A percentile compares a stretch with the other conserved stretches of the same genome.
These are phyloP conservation scores for Bauhinia variegata DNA, from an alignment of 306 rosid species.

Conservation along the genomic window DNA sequence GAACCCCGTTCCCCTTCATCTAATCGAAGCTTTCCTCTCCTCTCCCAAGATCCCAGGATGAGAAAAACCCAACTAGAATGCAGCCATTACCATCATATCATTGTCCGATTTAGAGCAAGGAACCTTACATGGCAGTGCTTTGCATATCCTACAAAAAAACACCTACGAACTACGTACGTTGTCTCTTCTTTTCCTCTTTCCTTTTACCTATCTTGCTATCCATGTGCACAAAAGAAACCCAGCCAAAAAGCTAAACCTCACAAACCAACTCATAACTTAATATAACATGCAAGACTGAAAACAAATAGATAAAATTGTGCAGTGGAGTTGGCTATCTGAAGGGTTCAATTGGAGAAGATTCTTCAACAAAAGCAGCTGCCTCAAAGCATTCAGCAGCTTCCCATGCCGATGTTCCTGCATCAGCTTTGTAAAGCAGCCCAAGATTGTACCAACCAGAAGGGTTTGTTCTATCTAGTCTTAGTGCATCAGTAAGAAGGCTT, in stretches of 20 bases:
- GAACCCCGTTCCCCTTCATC: too few species aligned
- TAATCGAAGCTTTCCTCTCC: too few species aligned
- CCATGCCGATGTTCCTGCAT: conserved; percentile 49
- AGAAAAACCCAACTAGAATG: too few species aligned
- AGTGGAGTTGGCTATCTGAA: conserved; percentile 54
- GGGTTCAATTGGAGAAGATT: conserved; percentile 78
- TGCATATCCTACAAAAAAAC: too few species aligned
- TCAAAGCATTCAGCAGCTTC: conserved; percentile 85
- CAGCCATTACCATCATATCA: too few species aligned
- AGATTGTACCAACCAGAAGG: conserved; percentile 90
- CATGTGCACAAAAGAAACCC: not conserved
- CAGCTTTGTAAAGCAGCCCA: conserved; percentile 74
- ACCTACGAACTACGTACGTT: too few species aligned
- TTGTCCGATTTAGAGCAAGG: too few species aligned
- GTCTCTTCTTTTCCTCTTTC: not conserved
- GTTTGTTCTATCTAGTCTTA: conserved; percentile 73
- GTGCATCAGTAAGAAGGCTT: conserved; percentile 84
- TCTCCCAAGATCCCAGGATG: too few species aligned
- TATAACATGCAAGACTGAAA: conserved; percentile 7
- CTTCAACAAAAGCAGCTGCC: conserved; percentile 79
- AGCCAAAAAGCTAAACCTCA: conserved; percentile 20
- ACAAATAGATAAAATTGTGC: not conserved
- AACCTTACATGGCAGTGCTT: too few species aligned
- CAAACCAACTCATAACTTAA: conserved; percentile 17
- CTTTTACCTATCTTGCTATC: conserved; percentile 22